A percentile compares a stretch with the other conserved stretches of the same genome.
These are phyloP conservation scores for Dipodascus albidus DNA, from an alignment of 805 yeast species.

Conservation along the genomic window DNA sequence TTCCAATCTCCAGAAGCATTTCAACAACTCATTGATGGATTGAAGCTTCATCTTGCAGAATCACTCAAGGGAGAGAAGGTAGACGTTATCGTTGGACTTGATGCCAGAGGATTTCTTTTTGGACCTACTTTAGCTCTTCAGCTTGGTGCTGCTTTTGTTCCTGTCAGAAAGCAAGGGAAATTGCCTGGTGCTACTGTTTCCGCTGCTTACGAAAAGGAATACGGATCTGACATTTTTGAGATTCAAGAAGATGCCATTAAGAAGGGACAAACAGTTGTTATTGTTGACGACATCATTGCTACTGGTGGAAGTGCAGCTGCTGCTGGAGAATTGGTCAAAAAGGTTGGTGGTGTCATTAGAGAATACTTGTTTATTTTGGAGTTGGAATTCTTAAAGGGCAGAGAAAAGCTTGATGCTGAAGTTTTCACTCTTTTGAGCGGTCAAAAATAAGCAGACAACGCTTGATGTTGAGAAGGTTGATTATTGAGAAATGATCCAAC, in stretches of 20 bases:
- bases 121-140: slow-evolving; percentile 94
- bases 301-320: slow-evolving; percentile 96
- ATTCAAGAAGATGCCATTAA: slow-evolving; percentile 77
- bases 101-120: slow-evolving; percentile 92
- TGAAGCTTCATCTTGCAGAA: slow-evolving; percentile 58
- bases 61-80: slow-evolving; percentile 43
- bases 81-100: slow-evolving; percentile 88
- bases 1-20: slow-evolving; percentile 75
- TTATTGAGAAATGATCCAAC: too few relatives aligned
- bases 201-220: slow-evolving; percentile 79
- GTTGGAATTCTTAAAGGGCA: slow-evolving; percentile 87
- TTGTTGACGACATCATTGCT: slow-evolving; percentile 95
- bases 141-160: slow-evolving; percentile 81
- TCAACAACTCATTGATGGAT: slow-evolving; percentile 70
- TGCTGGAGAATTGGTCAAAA: slow-evolving; percentile 73
- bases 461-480: too few relatives aligned
- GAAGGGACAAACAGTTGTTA: slow-evolving; percentile 66
- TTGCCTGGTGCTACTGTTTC: slow-evolving; percentile 73
- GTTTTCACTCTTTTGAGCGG: slow-evolving; percentile 83
- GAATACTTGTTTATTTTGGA: slow-evolving; percentile 90
- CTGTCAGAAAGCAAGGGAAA: slow-evolving; percentile 92
- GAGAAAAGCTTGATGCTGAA: slow-evolving; percentile 75
- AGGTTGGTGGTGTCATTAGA: slow-evolving; percentile 57
- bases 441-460: slow-evolving; percentile 30
- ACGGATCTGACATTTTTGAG: slow-evolving; percentile 81